These are phyloP conservation scores for Eurotiales sp. DNA, from an alignment of 2,329 filamentous ascomycete genomes.

Conservation along the genomic window DNA sequence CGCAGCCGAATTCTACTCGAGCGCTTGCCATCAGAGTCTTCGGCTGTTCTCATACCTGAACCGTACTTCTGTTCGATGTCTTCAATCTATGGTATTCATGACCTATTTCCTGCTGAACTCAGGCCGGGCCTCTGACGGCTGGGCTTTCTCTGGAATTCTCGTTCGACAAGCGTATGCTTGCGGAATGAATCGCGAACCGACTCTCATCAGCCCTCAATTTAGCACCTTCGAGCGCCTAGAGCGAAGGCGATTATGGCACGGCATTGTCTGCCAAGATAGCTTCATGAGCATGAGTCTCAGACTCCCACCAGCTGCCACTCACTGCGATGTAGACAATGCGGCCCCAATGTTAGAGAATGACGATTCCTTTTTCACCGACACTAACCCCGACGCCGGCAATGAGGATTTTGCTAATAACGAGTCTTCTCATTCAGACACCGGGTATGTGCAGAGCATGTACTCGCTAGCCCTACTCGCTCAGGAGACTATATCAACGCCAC, in stretches of 20 bases:
- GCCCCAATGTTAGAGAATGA: slow-evolving; percentile 12
- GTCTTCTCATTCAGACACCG: slow-evolving; percentile 5
- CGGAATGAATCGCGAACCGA: slow-evolving; percentile 15
- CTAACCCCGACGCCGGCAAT: not conserved
- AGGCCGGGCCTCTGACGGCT: slow-evolving; percentile 13
- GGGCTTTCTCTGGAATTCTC: slow-evolving; percentile 15
- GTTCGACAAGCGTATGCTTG: slow-evolving; percentile 14
- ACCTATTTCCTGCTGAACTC: slow-evolving; percentile 15
- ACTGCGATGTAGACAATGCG: slow-evolving; percentile 13
- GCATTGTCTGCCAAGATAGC: slow-evolving; percentile 15
- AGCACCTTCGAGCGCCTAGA: slow-evolving; percentile 11
- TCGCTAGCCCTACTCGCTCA: slow-evolving; percentile 13
- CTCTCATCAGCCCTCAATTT: slow-evolving; percentile 9
- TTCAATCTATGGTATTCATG: slow-evolving; percentile 16
- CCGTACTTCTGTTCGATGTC: slow-evolving; percentile 11
- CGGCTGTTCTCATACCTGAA: slow-evolving; percentile 15
- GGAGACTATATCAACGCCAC: slow-evolving; percentile 13
- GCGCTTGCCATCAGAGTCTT: slow-evolving; percentile 15
- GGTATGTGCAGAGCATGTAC: slow-evolving; percentile 16
- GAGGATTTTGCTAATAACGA: slow-evolving; percentile 12
- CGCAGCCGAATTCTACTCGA: slow-evolving; percentile 16
- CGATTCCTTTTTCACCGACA: slow-evolving; percentile 9
- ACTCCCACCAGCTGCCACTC: slow-evolving; percentile 10
- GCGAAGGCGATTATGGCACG: slow-evolving; percentile 13
- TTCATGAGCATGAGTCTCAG: slow-evolving; percentile 16